Conservation (phyloP, 139 green algal species). For the Trebouxia sp. region DNA sequence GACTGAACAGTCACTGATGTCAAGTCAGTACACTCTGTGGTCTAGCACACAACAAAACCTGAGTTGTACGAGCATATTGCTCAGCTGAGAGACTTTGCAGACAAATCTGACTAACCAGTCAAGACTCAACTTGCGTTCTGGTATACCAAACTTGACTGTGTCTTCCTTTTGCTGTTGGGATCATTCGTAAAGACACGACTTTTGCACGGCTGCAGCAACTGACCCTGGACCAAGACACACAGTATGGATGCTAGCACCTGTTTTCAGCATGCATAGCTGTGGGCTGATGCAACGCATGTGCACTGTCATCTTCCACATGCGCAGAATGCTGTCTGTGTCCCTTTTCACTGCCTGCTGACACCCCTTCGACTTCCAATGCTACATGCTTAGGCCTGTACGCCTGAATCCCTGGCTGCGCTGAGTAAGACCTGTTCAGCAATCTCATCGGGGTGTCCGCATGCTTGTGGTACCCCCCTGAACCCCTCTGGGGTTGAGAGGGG, state of each 20-base stretch:
- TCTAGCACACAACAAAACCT: too few species aligned
- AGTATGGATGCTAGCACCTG: background rate
- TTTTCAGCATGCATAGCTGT: background rate
- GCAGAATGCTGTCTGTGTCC: background rate
- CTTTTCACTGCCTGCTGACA: constrained; percentile 10
- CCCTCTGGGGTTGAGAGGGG: background rate
- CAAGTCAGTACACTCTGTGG: too few species aligned
- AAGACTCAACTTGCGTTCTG: too few species aligned
- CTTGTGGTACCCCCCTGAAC: background rate
- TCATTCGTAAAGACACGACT: too few species aligned
- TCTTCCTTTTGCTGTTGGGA: too few species aligned
- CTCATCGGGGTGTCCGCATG: background rate
- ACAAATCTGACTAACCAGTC: too few species aligned
- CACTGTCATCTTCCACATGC: background rate
- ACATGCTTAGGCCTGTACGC: background rate
- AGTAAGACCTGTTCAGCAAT: background rate
- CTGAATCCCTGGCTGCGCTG: background rate
- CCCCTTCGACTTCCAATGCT: background rate
- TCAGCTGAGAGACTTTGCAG: too few species aligned
- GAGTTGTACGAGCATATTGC: too few species aligned
- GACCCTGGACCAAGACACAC: too few species aligned
- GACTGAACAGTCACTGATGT: too few species aligned
- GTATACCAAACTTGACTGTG: too few species aligned
- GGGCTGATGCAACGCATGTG: background rate
- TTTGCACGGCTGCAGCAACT: too few species aligned